Evolutionary conservation across 495 filamentous ascomycete genomes (phyloP).

Genomic region (Podospora tetraspora): DNA sequence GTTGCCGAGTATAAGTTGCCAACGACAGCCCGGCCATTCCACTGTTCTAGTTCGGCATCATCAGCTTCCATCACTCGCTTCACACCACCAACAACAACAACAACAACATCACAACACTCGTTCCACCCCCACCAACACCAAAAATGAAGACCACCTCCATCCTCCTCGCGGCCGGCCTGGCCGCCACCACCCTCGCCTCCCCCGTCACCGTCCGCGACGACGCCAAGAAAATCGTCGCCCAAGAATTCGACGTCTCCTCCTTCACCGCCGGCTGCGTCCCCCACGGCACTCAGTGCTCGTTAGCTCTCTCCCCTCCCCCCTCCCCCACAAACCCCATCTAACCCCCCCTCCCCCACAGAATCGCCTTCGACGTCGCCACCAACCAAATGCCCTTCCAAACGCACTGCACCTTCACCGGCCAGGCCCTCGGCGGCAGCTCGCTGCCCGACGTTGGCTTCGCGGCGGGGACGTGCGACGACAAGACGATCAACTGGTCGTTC

Average conservation of each 20-base stretch:
- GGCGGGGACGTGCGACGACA: slow-evolving; percentile 12
- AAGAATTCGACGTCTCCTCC: slow-evolving; percentile 22
- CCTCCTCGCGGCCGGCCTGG: slow-evolving; percentile 10
- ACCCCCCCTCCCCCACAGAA: slow-evolving; percentile 1
- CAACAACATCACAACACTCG: neutral
- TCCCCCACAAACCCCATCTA: neutral
- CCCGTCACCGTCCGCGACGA: slow-evolving; percentile 14
- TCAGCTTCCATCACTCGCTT: neutral
- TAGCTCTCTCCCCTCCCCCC: neutral
- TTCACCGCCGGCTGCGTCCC: slow-evolving; percentile 29
- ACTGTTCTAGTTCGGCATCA: neutral
- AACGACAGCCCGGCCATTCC: neutral
- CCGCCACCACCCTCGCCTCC: slow-evolving; percentile 17
- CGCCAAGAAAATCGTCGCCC: slow-evolving; percentile 13
- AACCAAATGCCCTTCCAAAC: slow-evolving; percentile 23
- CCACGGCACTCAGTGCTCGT: slow-evolving; percentile 31
- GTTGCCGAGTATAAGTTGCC: neutral
- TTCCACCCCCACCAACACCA: neutral
- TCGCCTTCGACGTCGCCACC: slow-evolving; percentile 20
- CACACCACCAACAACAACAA: neutral
- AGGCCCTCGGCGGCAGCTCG: slow-evolving; percentile 11
- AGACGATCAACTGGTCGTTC: slow-evolving; percentile 21
- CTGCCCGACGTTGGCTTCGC: slow-evolving; percentile 20
- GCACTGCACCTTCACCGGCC: slow-evolving; percentile 16
- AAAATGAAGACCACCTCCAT: slow-evolving; percentile 18